A percentile compares a stretch with the other conserved stretches of the same genome.
phyloP scores from a whole-genome alignment of 2,329 filamentous ascomycete species.

The Aureobasidium sp. region DNA sequence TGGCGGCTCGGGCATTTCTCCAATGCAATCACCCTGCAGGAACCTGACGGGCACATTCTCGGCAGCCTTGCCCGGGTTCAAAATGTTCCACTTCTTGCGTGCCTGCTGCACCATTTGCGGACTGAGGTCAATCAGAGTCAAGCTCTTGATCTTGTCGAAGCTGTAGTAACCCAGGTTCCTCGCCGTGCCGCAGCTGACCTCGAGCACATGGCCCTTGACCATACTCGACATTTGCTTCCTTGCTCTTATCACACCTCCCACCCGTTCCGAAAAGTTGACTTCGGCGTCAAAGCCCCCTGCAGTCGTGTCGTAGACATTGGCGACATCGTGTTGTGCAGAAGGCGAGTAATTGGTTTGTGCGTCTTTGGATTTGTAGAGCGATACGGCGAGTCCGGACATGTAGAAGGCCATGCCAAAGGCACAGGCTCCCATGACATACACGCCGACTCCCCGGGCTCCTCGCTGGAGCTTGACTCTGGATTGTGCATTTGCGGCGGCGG shows the following conservation, averaged over 20 bases:
- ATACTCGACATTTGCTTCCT: slow-evolving; percentile 35
- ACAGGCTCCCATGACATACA: slow-evolving; percentile 18
- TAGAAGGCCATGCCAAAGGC: slow-evolving; percentile 38
- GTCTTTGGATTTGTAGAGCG: slow-evolving; percentile 19
- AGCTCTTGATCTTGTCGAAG: slow-evolving; percentile 30
- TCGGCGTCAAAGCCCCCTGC: slow-evolving; percentile 43
- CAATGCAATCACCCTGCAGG: slow-evolving; percentile 38
- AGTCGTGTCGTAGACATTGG: slow-evolving; percentile 39
- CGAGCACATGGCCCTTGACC: slow-evolving; percentile 42
- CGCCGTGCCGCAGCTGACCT: slow-evolving; percentile 44
- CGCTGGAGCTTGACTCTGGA: slow-evolving; percentile 5
- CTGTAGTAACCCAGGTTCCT: slow-evolving; percentile 42
- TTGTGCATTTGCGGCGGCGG: slow-evolving; percentile 21
- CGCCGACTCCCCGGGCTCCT: slow-evolving; percentile 10
- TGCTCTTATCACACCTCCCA: slow-evolving; percentile 35
- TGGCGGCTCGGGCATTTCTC: slow-evolving; percentile 37
- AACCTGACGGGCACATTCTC: slow-evolving; percentile 27
- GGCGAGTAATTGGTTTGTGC: background rate
- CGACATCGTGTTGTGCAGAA: slow-evolving; percentile 33
- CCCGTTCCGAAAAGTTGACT: slow-evolving; percentile 37
- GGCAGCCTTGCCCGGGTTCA: slow-evolving; percentile 23
- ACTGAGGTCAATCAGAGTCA: slow-evolving; percentile 43
- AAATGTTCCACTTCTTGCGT: slow-evolving; percentile 41
- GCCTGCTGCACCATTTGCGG: slow-evolving; percentile 43
- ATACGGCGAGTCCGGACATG: slow-evolving; percentile 31